A percentile compares a stretch with the other conserved stretches of the same genome.
These are phyloP conservation scores for Rubus parviflorus DNA, from an alignment of 306 rosid species.

Conservation along the genomic window DNA sequence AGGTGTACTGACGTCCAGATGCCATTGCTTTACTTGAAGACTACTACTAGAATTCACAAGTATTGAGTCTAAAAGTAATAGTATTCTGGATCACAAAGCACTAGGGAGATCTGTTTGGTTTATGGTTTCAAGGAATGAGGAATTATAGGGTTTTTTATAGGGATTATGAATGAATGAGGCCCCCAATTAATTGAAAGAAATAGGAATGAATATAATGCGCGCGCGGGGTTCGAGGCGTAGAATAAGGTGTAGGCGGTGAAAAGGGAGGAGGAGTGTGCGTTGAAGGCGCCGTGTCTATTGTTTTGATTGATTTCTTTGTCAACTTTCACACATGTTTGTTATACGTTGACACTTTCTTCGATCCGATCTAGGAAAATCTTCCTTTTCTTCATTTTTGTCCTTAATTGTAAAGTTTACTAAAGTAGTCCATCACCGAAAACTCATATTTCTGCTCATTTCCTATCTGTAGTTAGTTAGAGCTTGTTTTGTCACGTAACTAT, in stretches of 20 bases:
- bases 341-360: not conserved
- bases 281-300: conserved; percentile 50
- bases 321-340: conserved; percentile 30
- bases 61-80: too few relatives aligned
- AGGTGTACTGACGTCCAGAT: conserved; percentile 32
- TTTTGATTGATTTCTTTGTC: conserved; percentile 33
- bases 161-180: not conserved
- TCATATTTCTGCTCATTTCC: too few relatives aligned
- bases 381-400: not conserved
- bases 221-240: conserved; percentile 42
- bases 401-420: not conserved
- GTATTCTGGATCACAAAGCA: not conserved
- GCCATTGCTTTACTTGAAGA: conserved; percentile 32
- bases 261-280: conserved; percentile 27
- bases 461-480: too few relatives aligned
- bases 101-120: not conserved
- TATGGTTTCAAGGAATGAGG: conserved; percentile 6
- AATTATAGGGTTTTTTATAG: conserved; percentile 42
- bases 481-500: too few relatives aligned
- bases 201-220: conserved; percentile 17
- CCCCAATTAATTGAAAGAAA: not conserved
- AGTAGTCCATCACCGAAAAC: too few relatives aligned
- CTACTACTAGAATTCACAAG: too few relatives aligned
- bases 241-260: conserved; percentile 20
- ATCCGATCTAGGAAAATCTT: not conserved